Conservation (phyloP, 495 filamentous ascomycete species). For the Penicillium desertorum region DNA sequence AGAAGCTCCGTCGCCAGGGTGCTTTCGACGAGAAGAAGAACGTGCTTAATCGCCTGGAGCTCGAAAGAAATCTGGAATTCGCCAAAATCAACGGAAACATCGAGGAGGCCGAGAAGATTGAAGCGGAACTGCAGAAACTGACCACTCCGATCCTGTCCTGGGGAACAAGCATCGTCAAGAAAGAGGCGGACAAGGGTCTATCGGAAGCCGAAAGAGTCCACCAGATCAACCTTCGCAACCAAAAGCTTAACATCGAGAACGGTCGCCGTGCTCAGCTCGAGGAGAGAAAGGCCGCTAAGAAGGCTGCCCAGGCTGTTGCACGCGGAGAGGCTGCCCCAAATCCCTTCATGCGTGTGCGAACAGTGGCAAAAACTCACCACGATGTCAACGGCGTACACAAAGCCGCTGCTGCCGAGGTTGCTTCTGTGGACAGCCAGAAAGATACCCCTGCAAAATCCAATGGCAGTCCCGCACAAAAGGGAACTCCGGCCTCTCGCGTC, state of each 20-base stretch:
- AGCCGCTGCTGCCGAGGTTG: conserved; percentile 32
- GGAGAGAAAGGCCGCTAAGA: conserved; percentile 66
- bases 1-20: conserved; percentile 70
- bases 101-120: conserved; percentile 55
- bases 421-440: conserved; percentile 49
- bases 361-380: conserved; percentile 60
- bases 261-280: conserved; percentile 81
- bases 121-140: conserved; percentile 66
- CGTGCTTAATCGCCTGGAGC: conserved; percentile 60
- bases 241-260: conserved; percentile 72
- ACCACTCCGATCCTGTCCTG: conserved; percentile 69
- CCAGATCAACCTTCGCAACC: conserved; percentile 73
- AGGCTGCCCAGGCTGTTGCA: conserved; percentile 55
- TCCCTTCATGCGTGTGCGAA: conserved; percentile 61
- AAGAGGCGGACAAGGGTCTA: conserved; percentile 38
- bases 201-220: conserved; percentile 74
- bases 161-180: conserved; percentile 56
- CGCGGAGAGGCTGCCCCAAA: conserved; percentile 54
- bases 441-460: conserved; percentile 44
- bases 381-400: conserved; percentile 44
- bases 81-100: conserved; percentile 64
- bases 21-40: conserved; percentile 58
- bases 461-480: conserved; percentile 24
- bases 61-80: conserved; percentile 60
- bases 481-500: conserved; percentile 32